Evolutionary conservation across 768 basidiomycete genomes (phyloP), one percentile per base, ranked within the genome.

Genomic region (Boletales sp.): DNA sequence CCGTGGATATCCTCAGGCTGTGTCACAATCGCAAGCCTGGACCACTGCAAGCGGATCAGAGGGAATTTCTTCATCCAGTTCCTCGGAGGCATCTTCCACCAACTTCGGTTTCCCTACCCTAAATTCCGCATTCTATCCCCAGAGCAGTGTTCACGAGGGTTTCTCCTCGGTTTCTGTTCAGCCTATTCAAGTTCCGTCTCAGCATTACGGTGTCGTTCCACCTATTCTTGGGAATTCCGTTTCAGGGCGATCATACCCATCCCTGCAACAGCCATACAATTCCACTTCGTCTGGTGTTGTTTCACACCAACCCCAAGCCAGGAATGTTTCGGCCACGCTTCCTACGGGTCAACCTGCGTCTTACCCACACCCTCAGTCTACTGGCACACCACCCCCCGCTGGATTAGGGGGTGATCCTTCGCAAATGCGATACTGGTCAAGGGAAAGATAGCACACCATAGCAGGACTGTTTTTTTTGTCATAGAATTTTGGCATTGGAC

Each of bases 91-190:
- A 8, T 27, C 61, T 24, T 31, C 64, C 34, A 59, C 65, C 34
- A 51, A 39, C 40, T 75, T 61, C 58, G 38, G 56, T 44, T 77
- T 84, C 61, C 76, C 79, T 37, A 83, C 83, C 14, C 72, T 83
- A 35, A 81, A 66, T 53, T 73, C 81, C 9, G 77, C 83, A 11
- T 84, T 81, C 67, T 80, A 73, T 62, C 83, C 83, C 18, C 68
- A 70, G 46, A 62, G 62, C 43, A 62, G 68, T 48, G 34, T 68
- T 8, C 66, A 71, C 45, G 60, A 67, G 19, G 59, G 60, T 46
- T 65, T 66, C 50, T 57, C 70, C 48, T 50, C 69, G 15, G 58
- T 61, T 36, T 58, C 70, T 41, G 61, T 69, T 45, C 65, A 69
- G 18, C 59, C 73, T 27, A 60, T 67, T 15, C 56, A 65, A 15